phyloP scores from a whole-genome alignment of 371 early-diverging fungal genomes.

The Mortierella sp. region DNA sequence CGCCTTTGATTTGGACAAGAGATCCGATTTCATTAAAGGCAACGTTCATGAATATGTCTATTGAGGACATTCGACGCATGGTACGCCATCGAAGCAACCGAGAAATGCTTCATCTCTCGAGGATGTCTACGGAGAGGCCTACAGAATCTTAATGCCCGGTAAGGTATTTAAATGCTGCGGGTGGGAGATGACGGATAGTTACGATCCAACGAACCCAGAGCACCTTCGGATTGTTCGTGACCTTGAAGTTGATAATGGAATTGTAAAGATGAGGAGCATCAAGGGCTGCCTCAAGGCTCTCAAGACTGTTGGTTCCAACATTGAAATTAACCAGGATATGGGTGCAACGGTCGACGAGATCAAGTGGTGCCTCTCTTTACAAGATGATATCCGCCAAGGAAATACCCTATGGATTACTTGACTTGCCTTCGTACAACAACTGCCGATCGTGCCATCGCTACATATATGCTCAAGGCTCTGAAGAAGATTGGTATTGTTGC shows the following conservation, averaged over 20 bases:
- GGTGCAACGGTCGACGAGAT: slow-evolving; percentile 73
- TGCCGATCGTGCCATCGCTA: slow-evolving; percentile 44
- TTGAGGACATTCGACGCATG: slow-evolving; percentile 89
- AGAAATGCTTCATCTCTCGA: slow-evolving; percentile 87
- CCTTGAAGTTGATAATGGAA: slow-evolving; percentile 88
- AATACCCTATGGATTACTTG: slow-evolving; percentile 71
- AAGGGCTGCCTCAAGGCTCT: slow-evolving; percentile 79
- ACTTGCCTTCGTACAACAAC: slow-evolving; percentile 66
- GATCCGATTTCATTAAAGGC: slow-evolving; percentile 81
- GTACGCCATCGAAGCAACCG: slow-evolving; percentile 96
- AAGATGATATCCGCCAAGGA: slow-evolving; percentile 69
- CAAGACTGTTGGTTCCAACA: slow-evolving; percentile 88
- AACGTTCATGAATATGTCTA: slow-evolving; percentile 94
- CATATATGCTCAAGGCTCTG: slow-evolving; percentile 64
- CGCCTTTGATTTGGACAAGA: slow-evolving; percentile 70
- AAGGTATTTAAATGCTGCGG: slow-evolving; percentile 92
- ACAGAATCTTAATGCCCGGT: slow-evolving; percentile 93
- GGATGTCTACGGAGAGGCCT: slow-evolving; percentile 89
- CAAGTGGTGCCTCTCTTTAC: slow-evolving; percentile 89
- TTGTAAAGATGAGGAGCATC: slow-evolving; percentile 85
- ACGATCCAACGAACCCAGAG: slow-evolving; percentile 77
- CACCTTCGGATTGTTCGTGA: slow-evolving; percentile 84
- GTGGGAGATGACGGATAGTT: slow-evolving; percentile 93
- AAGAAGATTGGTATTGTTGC: slow-evolving; percentile 88
- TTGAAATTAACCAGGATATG: slow-evolving; percentile 77